Conservation (phyloP, 352 stramenopile genomes). For the Globisporangium radiosum region DNA sequence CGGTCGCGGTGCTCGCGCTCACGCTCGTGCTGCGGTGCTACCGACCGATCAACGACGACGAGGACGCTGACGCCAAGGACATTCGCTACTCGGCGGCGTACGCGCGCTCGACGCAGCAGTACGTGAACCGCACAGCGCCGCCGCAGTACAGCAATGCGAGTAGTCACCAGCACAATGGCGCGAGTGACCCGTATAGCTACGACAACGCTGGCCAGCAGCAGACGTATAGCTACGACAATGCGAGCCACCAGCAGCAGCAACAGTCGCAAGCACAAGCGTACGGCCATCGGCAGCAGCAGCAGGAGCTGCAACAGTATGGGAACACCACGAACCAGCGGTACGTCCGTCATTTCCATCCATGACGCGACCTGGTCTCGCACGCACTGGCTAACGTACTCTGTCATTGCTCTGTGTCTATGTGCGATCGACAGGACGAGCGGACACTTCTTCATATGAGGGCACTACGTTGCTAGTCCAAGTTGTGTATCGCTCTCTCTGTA, state of each 20-base stretch:
- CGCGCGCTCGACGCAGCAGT: conserved; percentile 2
- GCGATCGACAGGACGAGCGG: no score
- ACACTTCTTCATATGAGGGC: no score
- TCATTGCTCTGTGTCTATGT: neutral
- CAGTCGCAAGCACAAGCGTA: neutral
- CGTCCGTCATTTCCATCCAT: neutral
- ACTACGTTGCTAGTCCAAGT: no score
- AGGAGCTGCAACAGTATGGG: neutral
- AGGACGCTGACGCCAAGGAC: conserved; percentile 1
- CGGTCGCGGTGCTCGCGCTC: conserved; percentile 43
- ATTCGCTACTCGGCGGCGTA: conserved; percentile 4
- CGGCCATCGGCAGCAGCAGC: no score
- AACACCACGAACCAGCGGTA: conserved; percentile 6
- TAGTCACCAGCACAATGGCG: conserved; percentile 13
- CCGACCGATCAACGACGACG: conserved; percentile 17
- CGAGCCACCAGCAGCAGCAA: neutral
- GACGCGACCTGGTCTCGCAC: neutral
- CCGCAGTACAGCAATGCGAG: conserved; percentile 12
- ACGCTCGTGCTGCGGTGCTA: conserved; percentile 48
- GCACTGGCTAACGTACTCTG: neutral
- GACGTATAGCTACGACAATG: conserved; percentile 11
- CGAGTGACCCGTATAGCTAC: conserved; percentile 9
- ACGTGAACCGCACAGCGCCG: neutral
- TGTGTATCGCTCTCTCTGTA: no score
- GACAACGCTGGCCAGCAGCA: conserved; percentile 19